phyloP scores from a whole-genome alignment of 163 green algal genomes.

The Prototheca wickerhamii region DNA sequence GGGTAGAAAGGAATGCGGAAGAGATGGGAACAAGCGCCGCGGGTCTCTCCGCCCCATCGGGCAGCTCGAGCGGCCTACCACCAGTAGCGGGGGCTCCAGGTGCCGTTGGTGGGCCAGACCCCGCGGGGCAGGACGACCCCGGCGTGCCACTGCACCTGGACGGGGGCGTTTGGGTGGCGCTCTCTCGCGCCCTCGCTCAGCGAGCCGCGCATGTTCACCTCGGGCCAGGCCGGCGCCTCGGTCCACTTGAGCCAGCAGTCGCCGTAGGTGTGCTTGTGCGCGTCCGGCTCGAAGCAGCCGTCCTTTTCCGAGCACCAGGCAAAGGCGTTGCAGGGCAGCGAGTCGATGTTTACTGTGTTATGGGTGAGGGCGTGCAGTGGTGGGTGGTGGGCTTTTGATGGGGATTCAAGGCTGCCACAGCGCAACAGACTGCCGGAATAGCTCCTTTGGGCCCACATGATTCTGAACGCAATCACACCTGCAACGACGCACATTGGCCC shows the following conservation, averaged over 20 bases:
- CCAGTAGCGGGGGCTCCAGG: slow-evolving; percentile 42
- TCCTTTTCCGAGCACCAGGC: slow-evolving; percentile 49
- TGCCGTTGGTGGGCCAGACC: slow-evolving; percentile 51
- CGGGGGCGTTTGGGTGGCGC: slow-evolving; percentile 44
- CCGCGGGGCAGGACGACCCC: slow-evolving; percentile 56
- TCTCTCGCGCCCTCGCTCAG: slow-evolving; percentile 19
- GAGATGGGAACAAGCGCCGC: no score
- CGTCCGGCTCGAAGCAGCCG: slow-evolving; percentile 73
- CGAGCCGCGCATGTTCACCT: slow-evolving; percentile 66
- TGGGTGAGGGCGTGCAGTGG: not conserved
- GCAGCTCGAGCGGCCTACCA: no score
- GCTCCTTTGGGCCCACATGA: no score
- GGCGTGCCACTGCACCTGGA: slow-evolving; percentile 45
- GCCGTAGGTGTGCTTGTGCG: slow-evolving; percentile 59
- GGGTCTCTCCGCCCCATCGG: no score
- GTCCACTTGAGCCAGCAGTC: slow-evolving; percentile 88
- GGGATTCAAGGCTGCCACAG: no score
- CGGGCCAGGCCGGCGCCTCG: slow-evolving; percentile 52
- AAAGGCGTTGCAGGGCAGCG: slow-evolving; percentile 76
- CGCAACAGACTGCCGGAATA: no score
- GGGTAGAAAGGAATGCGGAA: not conserved
- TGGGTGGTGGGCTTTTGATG: no score
- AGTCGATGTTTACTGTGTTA: slow-evolving; percentile 40
- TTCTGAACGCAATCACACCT: no score
- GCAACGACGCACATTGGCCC: no score